A percentile compares a stretch with the other conserved stretches of the same genome.
Evolutionary conservation across 2,329 filamentous ascomycete genomes (phyloP).

Genomic region (Truncatella angustata): DNA sequence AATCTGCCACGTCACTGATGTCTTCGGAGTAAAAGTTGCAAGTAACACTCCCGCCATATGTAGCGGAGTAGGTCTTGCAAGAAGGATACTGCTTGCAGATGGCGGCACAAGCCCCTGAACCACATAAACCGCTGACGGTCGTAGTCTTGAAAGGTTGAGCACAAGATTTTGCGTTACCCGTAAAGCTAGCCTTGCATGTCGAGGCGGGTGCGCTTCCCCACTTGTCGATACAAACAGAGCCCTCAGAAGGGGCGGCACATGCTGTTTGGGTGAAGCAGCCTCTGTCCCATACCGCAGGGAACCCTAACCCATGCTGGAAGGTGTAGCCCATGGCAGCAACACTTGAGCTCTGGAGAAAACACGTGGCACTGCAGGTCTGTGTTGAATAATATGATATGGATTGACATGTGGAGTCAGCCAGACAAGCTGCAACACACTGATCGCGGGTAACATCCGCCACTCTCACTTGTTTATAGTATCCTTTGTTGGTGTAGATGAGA

Average conservation of each 20-base stretch:
- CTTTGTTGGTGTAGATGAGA: background rate
- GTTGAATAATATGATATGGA: background rate
- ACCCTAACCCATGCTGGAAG: background rate
- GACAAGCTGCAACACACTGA: background rate
- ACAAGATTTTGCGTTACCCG: background rate
- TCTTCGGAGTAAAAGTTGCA: background rate
- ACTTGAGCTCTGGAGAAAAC: background rate
- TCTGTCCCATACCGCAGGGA: background rate
- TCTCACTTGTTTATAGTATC: background rate
- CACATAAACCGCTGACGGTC: background rate
- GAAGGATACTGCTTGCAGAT: background rate
- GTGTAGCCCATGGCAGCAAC: background rate
- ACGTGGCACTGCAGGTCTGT: background rate
- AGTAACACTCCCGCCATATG: background rate
- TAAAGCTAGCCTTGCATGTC: background rate
- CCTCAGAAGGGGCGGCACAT: background rate
- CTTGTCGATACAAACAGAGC: background rate
- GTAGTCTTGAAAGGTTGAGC: background rate
- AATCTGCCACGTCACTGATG: background rate
- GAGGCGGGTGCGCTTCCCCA: background rate
- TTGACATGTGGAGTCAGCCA: background rate
- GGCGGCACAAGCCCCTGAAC: background rate
- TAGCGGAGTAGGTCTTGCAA: background rate
- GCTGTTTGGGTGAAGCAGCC: background rate
- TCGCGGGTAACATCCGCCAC: background rate